Evolutionary conservation across 805 yeast species (phyloP).

Genomic region (Candida methanosorbosa): DNA sequence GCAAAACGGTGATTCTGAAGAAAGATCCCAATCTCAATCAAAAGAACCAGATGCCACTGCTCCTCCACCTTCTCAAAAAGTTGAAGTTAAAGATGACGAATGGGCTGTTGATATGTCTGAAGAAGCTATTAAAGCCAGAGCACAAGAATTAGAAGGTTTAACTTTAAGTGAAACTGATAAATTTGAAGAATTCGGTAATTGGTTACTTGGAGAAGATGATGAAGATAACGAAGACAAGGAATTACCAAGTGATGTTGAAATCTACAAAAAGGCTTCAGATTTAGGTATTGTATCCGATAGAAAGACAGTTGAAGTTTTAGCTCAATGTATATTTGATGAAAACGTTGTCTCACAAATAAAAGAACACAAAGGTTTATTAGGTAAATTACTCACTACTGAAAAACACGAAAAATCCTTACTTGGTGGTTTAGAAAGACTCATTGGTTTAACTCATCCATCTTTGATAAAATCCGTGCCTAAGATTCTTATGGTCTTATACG

Average conservation of each 20-base stretch:
- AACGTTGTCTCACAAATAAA: conserved; percentile 64
- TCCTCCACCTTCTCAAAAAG: conserved; percentile 61
- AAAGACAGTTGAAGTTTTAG: conserved; percentile 82
- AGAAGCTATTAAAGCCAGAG: conserved; percentile 92
- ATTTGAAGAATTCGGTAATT: conserved; percentile 79
- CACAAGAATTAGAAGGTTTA: conserved; percentile 72
- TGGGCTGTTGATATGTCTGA: conserved; percentile 98
- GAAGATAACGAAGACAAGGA: conserved; percentile 36
- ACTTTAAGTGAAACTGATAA: conserved; percentile 34
- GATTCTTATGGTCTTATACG: conserved; percentile 72
- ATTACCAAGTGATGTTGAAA: conserved; percentile 79
- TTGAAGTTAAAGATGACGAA: conserved; percentile 77
- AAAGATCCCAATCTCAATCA: conserved; percentile 34
- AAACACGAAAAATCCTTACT: conserved; percentile 81
- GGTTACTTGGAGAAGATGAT: conserved; percentile 55
- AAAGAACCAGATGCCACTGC: conserved; percentile 67
- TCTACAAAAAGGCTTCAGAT: conserved; percentile 82
- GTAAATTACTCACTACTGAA: conserved; percentile 58
- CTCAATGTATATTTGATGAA: conserved; percentile 80
- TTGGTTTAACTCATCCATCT: conserved; percentile 70
- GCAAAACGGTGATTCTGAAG: conserved; percentile 29
- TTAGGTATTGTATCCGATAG: conserved; percentile 63
- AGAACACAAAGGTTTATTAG: conserved; percentile 74
- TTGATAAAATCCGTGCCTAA: conserved; percentile 71
- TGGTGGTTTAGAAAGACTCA: conserved; percentile 92